Percentiles rank a stretch among this genome's conserved stretches.
phyloP scores from a whole-genome alignment of 768 basidiomycete species.

The Amanita pseudoporphyria region DNA sequence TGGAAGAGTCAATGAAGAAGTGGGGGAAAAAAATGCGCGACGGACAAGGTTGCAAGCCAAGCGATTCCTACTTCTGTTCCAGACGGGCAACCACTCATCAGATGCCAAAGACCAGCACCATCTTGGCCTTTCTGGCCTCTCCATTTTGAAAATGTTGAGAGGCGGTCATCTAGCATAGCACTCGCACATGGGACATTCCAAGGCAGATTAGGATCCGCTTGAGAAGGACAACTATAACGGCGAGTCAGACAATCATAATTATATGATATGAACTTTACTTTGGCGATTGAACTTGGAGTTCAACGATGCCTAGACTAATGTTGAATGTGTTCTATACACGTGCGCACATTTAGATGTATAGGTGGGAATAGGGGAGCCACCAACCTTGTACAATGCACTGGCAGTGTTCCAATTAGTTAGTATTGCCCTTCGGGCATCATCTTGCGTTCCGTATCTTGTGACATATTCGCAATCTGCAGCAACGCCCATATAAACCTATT shows the following conservation, averaged over 20 bases:
- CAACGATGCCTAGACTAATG: conserved; percentile 74
- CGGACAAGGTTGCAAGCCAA: conserved; percentile 73
- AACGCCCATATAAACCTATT: conserved; percentile 69
- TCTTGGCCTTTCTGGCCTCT: conserved; percentile 65
- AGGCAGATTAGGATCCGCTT: conserved; percentile 37
- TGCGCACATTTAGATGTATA: conserved; percentile 1
- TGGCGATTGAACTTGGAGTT: conserved; percentile 61
- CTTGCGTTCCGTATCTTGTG: conserved; percentile 46
- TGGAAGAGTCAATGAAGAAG: conserved; percentile 15
- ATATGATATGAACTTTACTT: conserved; percentile 24
- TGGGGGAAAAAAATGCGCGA: conserved; percentile 7
- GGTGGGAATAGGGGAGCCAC: conserved; percentile 3
- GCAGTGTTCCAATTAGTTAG: conserved; percentile 76
- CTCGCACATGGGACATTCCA: conserved; percentile 73
- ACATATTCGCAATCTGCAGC: conserved; percentile 84
- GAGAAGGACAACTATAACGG: conserved; percentile 47
- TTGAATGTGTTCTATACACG: conserved; percentile 60
- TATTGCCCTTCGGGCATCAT: conserved; percentile 65
- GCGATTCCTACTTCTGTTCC: conserved; percentile 83
- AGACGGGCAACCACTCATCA: conserved; percentile 77
- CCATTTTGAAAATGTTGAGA: conserved; percentile 79
- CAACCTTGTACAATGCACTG: conserved; percentile 58
- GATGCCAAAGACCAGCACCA: conserved; percentile 76
- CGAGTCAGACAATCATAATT: not conserved
- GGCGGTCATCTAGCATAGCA: conserved; percentile 52